Evolutionary conservation across 1,139 yeast species (phyloP).

Genomic region (Suhomyces bolitotheri): DNA sequence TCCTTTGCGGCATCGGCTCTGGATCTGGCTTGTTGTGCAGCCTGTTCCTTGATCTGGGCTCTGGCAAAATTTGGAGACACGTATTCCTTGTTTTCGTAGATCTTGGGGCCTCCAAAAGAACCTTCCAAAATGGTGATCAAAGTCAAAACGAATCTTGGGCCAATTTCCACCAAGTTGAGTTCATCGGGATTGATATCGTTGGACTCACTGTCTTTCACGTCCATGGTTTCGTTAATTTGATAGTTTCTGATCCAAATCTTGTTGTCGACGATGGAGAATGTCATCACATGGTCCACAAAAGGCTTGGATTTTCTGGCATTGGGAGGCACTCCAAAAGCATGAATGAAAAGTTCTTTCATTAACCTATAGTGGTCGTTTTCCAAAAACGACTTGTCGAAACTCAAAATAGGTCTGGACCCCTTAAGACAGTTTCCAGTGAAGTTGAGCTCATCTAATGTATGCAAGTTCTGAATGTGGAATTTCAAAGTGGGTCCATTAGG

Average conservation of each 20-base stretch:
- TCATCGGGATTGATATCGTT: constrained; percentile 47
- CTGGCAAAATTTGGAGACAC: constrained; percentile 95
- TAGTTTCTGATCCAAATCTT: constrained; percentile 96
- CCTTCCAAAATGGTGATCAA: constrained; percentile 92
- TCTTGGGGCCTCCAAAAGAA: constrained; percentile 96
- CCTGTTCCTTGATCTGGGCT: constrained; percentile 79
- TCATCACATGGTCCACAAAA: constrained; percentile 90
- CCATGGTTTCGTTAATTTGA: constrained; percentile 79
- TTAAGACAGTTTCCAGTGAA: constrained; percentile 94
- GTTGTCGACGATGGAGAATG: constrained; percentile 88
- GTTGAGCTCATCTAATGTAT: constrained; percentile 92
- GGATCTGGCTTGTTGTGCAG: constrained; percentile 75
- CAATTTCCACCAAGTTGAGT: constrained; percentile 84
- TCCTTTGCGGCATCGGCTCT: constrained; percentile 81
- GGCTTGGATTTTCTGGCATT: constrained; percentile 93
- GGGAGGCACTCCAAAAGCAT: constrained; percentile 95
- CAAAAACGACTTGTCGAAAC: constrained; percentile 77
- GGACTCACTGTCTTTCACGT: constrained; percentile 50
- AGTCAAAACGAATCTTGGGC: constrained; percentile 95
- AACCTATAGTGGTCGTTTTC: constrained; percentile 62
- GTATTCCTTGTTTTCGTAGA: constrained; percentile 94
- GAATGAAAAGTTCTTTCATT: constrained; percentile 82
- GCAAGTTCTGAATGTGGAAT: constrained; percentile 91
- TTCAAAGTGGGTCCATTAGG: constrained; percentile 98
- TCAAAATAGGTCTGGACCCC: constrained; percentile 94